Evolutionary conservation across 2,329 filamentous ascomycete genomes (phyloP).

Genomic region (Capronia americana): DNA sequence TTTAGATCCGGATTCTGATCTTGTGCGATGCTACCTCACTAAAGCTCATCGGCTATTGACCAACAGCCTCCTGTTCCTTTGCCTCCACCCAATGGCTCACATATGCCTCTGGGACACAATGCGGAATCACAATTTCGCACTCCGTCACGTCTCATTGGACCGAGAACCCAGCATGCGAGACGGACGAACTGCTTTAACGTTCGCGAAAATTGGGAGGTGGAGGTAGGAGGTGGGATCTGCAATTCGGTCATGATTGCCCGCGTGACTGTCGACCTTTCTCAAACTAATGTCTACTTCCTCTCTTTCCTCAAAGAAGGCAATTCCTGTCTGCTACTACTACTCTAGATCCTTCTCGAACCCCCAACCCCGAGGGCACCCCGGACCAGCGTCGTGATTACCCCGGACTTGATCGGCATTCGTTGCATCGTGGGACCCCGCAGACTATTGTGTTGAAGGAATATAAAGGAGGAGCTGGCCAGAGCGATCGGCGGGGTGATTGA

Average conservation of each 20-base stretch:
- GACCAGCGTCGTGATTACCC: slow-evolving; percentile 15
- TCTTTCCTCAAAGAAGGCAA: slow-evolving; percentile 15
- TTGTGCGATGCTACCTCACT: slow-evolving; percentile 20
- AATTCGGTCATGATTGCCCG: slow-evolving; percentile 7
- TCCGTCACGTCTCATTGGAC: slow-evolving; percentile 1
- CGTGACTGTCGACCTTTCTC: slow-evolving; percentile 18
- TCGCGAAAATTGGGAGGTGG: neutral
- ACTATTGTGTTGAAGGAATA: slow-evolving; percentile 5
- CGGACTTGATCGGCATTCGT: slow-evolving; percentile 9
- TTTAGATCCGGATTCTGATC: slow-evolving; percentile 11
- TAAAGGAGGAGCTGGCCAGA: slow-evolving; percentile 18
- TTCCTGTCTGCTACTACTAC: neutral
- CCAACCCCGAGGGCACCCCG: slow-evolving; percentile 5
- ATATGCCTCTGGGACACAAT: neutral
- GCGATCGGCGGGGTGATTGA: slow-evolving; percentile 8
- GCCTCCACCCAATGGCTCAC: neutral
- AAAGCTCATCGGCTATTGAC: slow-evolving; percentile 4
- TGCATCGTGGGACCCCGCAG: slow-evolving; percentile 15
- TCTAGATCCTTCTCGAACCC: neutral
- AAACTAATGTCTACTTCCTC: slow-evolving; percentile 16
- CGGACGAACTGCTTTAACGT: neutral
- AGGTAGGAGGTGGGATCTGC: neutral
- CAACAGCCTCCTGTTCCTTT: neutral
- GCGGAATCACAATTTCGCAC: neutral
- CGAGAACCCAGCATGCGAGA: neutral